A percentile compares a stretch with the other conserved stretches of the same genome.
Evolutionary conservation across 108 stramenopile genomes (phyloP).

Genomic region (Conticribra guillardii): DNA sequence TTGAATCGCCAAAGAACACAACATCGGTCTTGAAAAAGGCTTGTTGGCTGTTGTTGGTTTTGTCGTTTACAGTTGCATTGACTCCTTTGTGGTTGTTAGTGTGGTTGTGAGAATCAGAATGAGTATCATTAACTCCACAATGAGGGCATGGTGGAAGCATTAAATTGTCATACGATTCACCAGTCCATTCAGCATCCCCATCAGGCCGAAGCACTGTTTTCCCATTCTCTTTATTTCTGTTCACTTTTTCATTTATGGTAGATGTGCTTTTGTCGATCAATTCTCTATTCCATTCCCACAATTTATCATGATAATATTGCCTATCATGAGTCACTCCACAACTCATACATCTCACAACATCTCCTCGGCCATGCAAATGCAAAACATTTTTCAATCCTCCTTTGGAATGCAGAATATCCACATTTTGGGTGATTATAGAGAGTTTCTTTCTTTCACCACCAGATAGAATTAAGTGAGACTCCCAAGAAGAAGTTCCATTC

Average conservation of each 20-base stretch:
- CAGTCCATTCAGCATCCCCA: conserved; percentile 87
- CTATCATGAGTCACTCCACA: conserved; percentile 80
- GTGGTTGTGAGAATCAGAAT: too few relatives aligned
- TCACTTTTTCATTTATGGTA: too few relatives aligned
- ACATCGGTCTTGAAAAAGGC: conserved; percentile 94
- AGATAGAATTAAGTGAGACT: not conserved
- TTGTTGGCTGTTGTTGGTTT: not conserved
- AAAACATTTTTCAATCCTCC: conserved; percentile 85
- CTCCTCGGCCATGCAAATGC: conserved; percentile 91
- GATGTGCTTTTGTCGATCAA: conserved; percentile 57
- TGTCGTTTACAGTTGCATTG: too few relatives aligned
- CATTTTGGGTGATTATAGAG: conserved; percentile 95
- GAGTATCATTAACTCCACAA: conserved; percentile 54
- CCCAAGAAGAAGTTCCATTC: not conserved
- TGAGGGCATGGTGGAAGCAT: conserved; percentile 71
- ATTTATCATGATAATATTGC: conserved; percentile 74
- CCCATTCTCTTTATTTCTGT: not conserved
- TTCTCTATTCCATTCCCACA: conserved; percentile 70
- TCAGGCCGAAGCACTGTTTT: conserved; percentile 94
- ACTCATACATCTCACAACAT: conserved; percentile 83
- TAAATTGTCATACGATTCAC: conserved; percentile 65
- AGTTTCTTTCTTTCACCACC: conserved; percentile 22
- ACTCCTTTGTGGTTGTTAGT: too few relatives aligned
- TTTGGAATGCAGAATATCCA: conserved; percentile 91
- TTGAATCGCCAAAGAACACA: conserved; percentile 93